Evolutionary conservation across 768 basidiomycete genomes (phyloP).

Genomic region (Russula ochroleuca): DNA sequence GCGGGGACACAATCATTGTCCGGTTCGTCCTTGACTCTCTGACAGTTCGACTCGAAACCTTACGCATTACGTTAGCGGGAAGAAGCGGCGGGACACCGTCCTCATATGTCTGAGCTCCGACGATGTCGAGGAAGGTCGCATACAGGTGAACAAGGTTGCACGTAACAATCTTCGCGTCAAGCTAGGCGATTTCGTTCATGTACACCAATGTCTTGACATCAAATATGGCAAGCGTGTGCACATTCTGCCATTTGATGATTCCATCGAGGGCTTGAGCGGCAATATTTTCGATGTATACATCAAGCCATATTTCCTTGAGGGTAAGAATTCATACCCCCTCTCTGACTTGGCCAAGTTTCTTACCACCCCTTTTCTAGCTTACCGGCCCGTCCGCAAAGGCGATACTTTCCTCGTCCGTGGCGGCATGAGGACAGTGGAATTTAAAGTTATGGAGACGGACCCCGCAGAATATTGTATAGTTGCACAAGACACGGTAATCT

Average conservation of each 20-base stretch:
- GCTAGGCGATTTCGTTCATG: slow-evolving; percentile 92
- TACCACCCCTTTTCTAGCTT: slow-evolving; percentile 34
- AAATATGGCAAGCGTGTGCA: slow-evolving; percentile 99
- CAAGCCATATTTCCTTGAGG: slow-evolving; percentile 98
- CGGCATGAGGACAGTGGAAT: slow-evolving; percentile 97
- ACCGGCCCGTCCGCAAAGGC: slow-evolving; percentile 92
- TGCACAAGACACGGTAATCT: slow-evolving; percentile 97
- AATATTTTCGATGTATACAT: slow-evolving; percentile 99
- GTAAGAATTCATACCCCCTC: slow-evolving; percentile 37
- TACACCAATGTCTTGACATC: slow-evolving; percentile 95
- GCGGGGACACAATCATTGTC: slow-evolving; percentile 94
- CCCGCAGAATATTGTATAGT: slow-evolving; percentile 98
- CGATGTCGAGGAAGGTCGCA: slow-evolving; percentile 96
- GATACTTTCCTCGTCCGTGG: slow-evolving; percentile 99
- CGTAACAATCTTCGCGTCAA: slow-evolving; percentile 98
- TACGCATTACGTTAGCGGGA: slow-evolving; percentile 55
- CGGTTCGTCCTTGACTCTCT: slow-evolving; percentile 48
- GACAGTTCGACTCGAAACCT: neutral
- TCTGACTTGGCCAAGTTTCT: neutral
- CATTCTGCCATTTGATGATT: slow-evolving; percentile 96
- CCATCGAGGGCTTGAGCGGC: slow-evolving; percentile 93
- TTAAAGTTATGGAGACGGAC: slow-evolving; percentile 98
- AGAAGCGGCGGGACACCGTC: slow-evolving; percentile 96
- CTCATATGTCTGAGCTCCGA: slow-evolving; percentile 95
- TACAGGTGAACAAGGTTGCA: slow-evolving; percentile 99